Evolutionary conservation across 805 yeast species (phyloP).

Genomic region (Ogataea paraovalis): DNA sequence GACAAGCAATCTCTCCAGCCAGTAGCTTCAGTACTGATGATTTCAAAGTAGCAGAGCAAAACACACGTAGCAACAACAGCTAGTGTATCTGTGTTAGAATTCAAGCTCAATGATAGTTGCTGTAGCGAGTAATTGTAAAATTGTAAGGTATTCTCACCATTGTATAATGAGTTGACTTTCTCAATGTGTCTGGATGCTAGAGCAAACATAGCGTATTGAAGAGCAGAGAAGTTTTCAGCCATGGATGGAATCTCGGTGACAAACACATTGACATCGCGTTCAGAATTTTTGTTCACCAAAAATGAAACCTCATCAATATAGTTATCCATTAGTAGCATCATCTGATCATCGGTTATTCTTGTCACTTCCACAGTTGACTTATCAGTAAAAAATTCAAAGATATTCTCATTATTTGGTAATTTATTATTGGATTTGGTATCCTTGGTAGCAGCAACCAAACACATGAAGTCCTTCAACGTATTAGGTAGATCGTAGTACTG

Average conservation of each 20-base stretch:
- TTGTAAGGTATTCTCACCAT: conserved; percentile 27
- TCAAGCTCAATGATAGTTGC: conserved; percentile 34
- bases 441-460: conserved; percentile 32
- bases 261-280: conserved; percentile 31
- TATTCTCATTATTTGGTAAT: conserved; percentile 23
- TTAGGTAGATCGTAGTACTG: conserved; percentile 29
- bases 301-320: conserved; percentile 37
- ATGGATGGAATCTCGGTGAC: conserved; percentile 33
- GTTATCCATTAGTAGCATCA: conserved; percentile 28
- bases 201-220: conserved; percentile 27
- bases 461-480: conserved; percentile 38
- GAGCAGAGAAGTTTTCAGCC: conserved; percentile 33
- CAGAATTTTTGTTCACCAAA: conserved; percentile 15
- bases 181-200: conserved; percentile 28
- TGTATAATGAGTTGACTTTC: conserved; percentile 13
- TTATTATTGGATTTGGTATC: conserved; percentile 12
- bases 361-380: conserved; percentile 22
- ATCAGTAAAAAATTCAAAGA: conserved; percentile 26
- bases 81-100: conserved; percentile 27
- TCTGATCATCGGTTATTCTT: conserved; percentile 30
- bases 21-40: conserved; percentile 36
- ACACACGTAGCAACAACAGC: conserved; percentile 36
- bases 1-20: conserved; percentile 38
- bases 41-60: conserved; percentile 39
- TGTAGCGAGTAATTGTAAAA: conserved; percentile 28